A percentile compares a stretch with the other conserved stretches of the same genome.
These are phyloP conservation scores for Apiospora kogelbergensis DNA, from an alignment of 2,329 filamentous ascomycete genomes.

Conservation along the genomic window DNA sequence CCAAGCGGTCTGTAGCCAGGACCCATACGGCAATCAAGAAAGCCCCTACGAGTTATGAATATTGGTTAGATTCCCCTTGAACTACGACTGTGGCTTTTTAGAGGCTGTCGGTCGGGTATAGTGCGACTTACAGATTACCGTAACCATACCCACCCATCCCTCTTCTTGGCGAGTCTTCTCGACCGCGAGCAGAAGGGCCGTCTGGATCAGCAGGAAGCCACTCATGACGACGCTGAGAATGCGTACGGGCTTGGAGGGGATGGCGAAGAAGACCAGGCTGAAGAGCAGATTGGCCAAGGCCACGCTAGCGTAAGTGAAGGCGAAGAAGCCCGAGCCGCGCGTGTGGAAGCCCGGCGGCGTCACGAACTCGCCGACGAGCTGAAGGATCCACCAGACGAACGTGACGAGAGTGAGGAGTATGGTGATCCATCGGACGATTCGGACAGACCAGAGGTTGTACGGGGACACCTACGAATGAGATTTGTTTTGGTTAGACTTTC, in stretches of 20 bases:
- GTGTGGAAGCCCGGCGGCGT: constrained; percentile 85
- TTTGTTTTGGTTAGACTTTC: not conserved
- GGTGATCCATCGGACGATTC: constrained; percentile 75
- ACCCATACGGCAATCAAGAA: constrained; percentile 78
- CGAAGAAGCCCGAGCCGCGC: constrained; percentile 88
- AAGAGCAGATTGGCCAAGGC: constrained; percentile 75
- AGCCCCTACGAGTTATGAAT: constrained; percentile 52
- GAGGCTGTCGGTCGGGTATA: too few relatives aligned
- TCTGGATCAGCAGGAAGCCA: constrained; percentile 67
- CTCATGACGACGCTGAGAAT: constrained; percentile 70
- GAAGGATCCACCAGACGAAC: constrained; percentile 89
- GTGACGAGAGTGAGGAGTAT: constrained; percentile 72
- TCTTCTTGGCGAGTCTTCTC: constrained; percentile 77
- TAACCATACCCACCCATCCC: constrained; percentile 86
- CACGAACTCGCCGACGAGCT: constrained; percentile 88
- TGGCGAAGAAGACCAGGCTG: constrained; percentile 81
- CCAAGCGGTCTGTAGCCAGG: constrained; percentile 74
- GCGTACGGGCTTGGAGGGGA: constrained; percentile 77
- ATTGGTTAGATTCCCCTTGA: not conserved
- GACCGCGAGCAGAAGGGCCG: constrained; percentile 78
- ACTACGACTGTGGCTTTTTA: too few relatives aligned
- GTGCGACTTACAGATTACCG: constrained; percentile 61
- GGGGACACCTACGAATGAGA: constrained; percentile 47
- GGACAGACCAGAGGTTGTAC: constrained; percentile 92
- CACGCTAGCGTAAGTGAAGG: constrained; percentile 80